Conservation (phyloP, 2,329 filamentous ascomycete species). For the Botrytis byssoidea region DNA sequence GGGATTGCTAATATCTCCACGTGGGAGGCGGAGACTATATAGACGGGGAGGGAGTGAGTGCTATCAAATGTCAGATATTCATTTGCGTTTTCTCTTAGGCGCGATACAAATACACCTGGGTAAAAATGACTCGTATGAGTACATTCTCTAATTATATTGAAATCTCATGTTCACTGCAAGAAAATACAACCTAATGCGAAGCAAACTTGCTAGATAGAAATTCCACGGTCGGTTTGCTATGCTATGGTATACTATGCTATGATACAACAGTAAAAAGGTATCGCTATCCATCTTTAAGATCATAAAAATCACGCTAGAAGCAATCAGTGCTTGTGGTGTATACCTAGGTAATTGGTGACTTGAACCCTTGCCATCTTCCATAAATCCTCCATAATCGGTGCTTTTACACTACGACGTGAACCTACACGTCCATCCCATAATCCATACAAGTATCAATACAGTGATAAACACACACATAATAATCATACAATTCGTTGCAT, state of each 20-base stretch:
- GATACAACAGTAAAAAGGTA: not conserved
- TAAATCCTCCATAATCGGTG: not conserved
- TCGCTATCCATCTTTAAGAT: not conserved
- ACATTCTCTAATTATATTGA: not conserved
- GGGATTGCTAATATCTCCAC: not conserved
- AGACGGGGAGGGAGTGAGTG: not conserved
- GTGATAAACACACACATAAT: not conserved
- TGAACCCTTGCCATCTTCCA: not conserved
- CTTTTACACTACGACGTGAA: not conserved
- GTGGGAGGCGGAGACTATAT: not conserved
- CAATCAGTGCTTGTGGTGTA: not conserved
- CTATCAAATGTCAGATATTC: not conserved
- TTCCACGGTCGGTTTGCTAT: not conserved
- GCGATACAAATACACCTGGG: not conserved
- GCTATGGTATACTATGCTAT: not conserved
- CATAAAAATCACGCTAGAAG: not conserved
- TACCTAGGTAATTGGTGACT: not conserved
- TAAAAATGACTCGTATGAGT: not conserved
- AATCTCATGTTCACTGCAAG: not conserved
- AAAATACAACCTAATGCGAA: not conserved
- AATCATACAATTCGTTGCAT: not conserved
- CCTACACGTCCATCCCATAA: not conserved
- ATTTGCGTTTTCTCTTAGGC: not conserved
- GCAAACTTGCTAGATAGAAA: not conserved
- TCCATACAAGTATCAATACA: slow-evolving; percentile 8